Percentiles rank a stretch among this genome's conserved stretches.
Conservation (phyloP, 805 yeast species). For the Candida ipomoeae region DNA sequence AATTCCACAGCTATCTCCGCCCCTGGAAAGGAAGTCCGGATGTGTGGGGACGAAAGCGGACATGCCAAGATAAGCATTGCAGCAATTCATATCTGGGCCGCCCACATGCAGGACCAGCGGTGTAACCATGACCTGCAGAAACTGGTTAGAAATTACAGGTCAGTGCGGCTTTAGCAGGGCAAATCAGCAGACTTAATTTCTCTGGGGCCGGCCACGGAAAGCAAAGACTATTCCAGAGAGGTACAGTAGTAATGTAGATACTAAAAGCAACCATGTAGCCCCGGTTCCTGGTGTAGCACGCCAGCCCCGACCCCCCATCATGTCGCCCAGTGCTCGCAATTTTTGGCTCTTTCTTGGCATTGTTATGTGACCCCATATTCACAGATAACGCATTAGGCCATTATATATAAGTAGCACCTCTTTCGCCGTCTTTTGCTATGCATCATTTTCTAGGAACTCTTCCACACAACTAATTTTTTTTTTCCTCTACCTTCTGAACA, state of each 20-base stretch:
- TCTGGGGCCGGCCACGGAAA: no score
- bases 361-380: background rate
- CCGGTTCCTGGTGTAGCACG: background rate
- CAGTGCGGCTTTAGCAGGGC: background rate
- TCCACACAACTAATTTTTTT: background rate
- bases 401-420: background rate
- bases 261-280: background rate
- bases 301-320: background rate
- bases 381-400: background rate
- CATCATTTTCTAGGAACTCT: background rate
- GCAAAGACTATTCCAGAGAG: no score
- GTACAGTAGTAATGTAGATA: background rate
- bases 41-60: background rate
- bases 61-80: slow-evolving; percentile 5
- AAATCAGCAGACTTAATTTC: background rate
- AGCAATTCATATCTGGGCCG: background rate
- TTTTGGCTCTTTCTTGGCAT: slow-evolving; percentile 5
- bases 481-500: background rate
- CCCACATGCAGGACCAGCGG: background rate
- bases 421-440: background rate
- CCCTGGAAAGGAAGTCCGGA: background rate
- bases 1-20: background rate
- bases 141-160: background rate
- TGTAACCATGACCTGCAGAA: background rate
- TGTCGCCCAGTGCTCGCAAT: background rate